Percentiles rank a stretch among this genome's conserved stretches.
These are phyloP conservation scores for Trypethelium eluteriae DNA, from an alignment of 495 filamentous ascomycete genomes.

Conservation along the genomic window DNA sequence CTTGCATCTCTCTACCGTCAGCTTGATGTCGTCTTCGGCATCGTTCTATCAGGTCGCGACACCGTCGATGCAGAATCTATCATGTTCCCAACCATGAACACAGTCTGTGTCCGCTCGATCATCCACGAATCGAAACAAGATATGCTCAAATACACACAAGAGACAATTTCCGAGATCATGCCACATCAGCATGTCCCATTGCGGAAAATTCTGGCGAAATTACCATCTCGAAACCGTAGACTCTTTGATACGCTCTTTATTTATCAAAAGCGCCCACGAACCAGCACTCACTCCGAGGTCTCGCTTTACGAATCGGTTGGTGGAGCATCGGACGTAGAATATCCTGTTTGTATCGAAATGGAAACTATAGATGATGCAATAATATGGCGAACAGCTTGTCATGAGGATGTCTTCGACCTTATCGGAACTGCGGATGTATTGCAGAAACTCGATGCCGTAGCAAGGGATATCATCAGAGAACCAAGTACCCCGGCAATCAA, in stretches of 20 bases:
- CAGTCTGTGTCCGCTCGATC: slow-evolving; percentile 55
- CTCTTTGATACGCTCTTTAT: slow-evolving; percentile 62
- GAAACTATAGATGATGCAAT: slow-evolving; percentile 50
- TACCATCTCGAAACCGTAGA: slow-evolving; percentile 21
- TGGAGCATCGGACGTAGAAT: slow-evolving; percentile 59
- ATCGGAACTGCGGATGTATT: slow-evolving; percentile 43
- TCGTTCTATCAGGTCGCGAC: slow-evolving; percentile 63
- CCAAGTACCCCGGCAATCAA: slow-evolving; percentile 45
- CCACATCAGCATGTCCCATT: slow-evolving; percentile 61
- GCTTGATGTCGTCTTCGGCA: slow-evolving; percentile 62
- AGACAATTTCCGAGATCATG: slow-evolving; percentile 41
- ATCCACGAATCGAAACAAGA: slow-evolving; percentile 53
- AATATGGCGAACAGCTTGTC: slow-evolving; percentile 63
- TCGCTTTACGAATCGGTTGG: slow-evolving; percentile 50
- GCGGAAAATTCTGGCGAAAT: slow-evolving; percentile 49
- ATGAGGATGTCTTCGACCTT: slow-evolving; percentile 44
- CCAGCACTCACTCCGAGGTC: background rate
- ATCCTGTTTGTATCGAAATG: slow-evolving; percentile 73
- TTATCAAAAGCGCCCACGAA: slow-evolving; percentile 44
- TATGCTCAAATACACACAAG: slow-evolving; percentile 59
- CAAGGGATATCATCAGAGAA: slow-evolving; percentile 45
- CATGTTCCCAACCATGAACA: slow-evolving; percentile 77
- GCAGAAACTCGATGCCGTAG: slow-evolving; percentile 45
- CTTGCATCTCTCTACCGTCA: slow-evolving; percentile 48
- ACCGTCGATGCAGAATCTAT: slow-evolving; percentile 48